A percentile compares a stretch with the other conserved stretches of the same genome.
phyloP scores from a whole-genome alignment of 345 rosid species.

The Carallia brachiata region DNA sequence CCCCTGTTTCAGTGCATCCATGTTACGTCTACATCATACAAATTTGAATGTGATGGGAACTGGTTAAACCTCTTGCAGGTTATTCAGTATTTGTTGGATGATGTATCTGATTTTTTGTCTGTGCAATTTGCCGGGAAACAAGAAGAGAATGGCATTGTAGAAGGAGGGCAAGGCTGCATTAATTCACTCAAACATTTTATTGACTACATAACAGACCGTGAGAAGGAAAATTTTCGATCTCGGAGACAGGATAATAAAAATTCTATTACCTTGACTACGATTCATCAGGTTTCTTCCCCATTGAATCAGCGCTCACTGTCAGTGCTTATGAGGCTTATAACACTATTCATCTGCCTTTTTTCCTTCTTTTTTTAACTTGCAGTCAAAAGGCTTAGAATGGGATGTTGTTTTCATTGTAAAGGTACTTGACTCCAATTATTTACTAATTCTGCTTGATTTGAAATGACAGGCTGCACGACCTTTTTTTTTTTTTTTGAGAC shows the following conservation, averaged over 20 bases:
- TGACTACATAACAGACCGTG: constrained; percentile 61
- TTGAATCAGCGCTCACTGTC: constrained; percentile 4
- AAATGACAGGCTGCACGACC: too few species aligned
- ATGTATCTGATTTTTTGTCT: constrained; percentile 73
- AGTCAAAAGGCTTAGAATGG: constrained; percentile 99
- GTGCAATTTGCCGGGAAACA: constrained; percentile 35
- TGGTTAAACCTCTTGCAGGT: constrained; percentile 51
- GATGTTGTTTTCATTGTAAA: constrained; percentile 86
- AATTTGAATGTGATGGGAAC: constrained; percentile 1
- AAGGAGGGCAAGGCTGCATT: constrained; percentile 56
- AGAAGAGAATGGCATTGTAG: constrained; percentile 29
- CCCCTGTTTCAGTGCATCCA: too few species aligned
- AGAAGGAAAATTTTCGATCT: constrained; percentile 66
- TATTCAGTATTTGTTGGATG: constrained; percentile 84
- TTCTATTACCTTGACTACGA: constrained; percentile 89
- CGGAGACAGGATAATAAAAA: constrained; percentile 70
- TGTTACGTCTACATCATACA: not conserved
- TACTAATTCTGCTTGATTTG: not conserved
- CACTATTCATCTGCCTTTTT: constrained; percentile 6
- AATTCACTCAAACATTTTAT: constrained; percentile 52
- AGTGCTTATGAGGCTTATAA: not conserved
- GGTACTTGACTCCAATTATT: constrained; percentile 42
- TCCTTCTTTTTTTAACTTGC: constrained; percentile 33
- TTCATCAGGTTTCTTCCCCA: constrained; percentile 71
- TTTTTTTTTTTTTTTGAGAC: too few species aligned